Evolutionary conservation across 108 stramenopile genomes (phyloP), one percentile per base, ranked within the genome.

Genomic region (Parietichytrium sp.): DNA sequence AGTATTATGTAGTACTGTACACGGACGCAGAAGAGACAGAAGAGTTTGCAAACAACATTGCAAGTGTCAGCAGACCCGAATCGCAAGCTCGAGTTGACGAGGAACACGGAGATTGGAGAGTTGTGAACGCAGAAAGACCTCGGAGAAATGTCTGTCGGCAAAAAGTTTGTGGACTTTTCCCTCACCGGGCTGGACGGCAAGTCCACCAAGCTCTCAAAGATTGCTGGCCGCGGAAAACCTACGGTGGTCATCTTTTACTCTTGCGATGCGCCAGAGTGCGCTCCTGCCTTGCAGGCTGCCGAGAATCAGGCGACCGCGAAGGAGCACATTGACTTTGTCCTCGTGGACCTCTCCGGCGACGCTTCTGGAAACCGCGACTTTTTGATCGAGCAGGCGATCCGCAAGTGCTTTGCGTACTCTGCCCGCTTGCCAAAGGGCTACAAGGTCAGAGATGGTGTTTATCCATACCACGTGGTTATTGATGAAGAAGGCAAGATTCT

Each of bases 61-160:
- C n/a, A n/a, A n/a, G n/a, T n/a, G n/a, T n/a, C n/a, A n/a, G n/a
- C n/a, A n/a, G n/a, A n/a, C n/a, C n/a, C n/a, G n/a, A n/a, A n/a
- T n/a, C n/a, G n/a, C n/a, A n/a, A n/a, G n/a, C n/a, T n/a, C n/a
- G n/a, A n/a, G n/a, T n/a, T n/a, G n/a, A n/a, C n/a, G n/a, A n/a
- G n/a, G n/a, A n/a, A n/a, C n/a, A n/a, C n/a, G n/a, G n/a, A n/a
- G n/a, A n/a, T n/a, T n/a, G n/a, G n/a, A n/a, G n/a, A n/a, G n/a
- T n/a, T n/a, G n/a, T n/a, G n/a, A n/a, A n/a, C n/a, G n/a, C n/a
- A n/a, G n/a, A n/a, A n/a, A n/a, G n/a, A n/a, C n/a, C n/a, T n/a
- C n/a, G n/a, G n/a, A n/a, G n/a, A n/a, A n/a, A n/a, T n/a, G 94
- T 93, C 94, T 82, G 51, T 36, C 6, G 8, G 10, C 18, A 10